phyloP scores from a whole-genome alignment of 1,139 yeast species.

The Blastobotrys ciferrii region DNA sequence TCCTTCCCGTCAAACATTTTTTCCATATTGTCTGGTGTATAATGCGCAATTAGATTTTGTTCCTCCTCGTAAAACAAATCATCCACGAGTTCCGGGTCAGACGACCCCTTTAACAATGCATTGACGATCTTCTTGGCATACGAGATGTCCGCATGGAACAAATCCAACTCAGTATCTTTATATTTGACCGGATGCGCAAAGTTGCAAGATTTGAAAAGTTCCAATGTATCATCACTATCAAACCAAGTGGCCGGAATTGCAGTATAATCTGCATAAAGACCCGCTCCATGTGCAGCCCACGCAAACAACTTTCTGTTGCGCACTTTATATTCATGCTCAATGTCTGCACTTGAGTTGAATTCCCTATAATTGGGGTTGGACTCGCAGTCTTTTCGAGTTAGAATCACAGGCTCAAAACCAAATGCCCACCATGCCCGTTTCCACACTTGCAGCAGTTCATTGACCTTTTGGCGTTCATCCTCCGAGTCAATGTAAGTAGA shows the following conservation, averaged over 20 bases:
- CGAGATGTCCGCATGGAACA: slow-evolving; percentile 16
- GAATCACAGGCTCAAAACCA: slow-evolving; percentile 35
- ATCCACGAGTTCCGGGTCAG: slow-evolving; percentile 4
- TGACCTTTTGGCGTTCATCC: slow-evolving; percentile 10
- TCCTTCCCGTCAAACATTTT: slow-evolving; percentile 19
- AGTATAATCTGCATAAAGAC: slow-evolving; percentile 30
- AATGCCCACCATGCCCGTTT: slow-evolving; percentile 35
- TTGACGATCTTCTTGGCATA: slow-evolving; percentile 15
- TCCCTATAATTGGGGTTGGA: slow-evolving; percentile 23
- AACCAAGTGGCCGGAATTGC: slow-evolving; percentile 27
- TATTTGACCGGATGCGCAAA: slow-evolving; percentile 20
- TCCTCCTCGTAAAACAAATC: slow-evolving; percentile 22
- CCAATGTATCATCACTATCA: slow-evolving; percentile 15
- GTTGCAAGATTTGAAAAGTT: slow-evolving; percentile 17
- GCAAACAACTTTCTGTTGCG: slow-evolving; percentile 28
- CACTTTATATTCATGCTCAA: slow-evolving; percentile 13
- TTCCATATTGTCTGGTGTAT: slow-evolving; percentile 22
- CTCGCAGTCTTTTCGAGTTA: slow-evolving; percentile 24
- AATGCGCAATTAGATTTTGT: slow-evolving; percentile 27
- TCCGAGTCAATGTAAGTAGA: slow-evolving; percentile 28
- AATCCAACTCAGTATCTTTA: slow-evolving; percentile 19
- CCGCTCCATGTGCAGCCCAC: slow-evolving; percentile 33
- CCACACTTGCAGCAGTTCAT: slow-evolving; percentile 31
- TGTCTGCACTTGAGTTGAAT: slow-evolving; percentile 13
- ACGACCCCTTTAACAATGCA: slow-evolving; percentile 19